Evolutionary conservation across 345 rosid genomes (phyloP).

Genomic region (Dimocarpus longan): DNA sequence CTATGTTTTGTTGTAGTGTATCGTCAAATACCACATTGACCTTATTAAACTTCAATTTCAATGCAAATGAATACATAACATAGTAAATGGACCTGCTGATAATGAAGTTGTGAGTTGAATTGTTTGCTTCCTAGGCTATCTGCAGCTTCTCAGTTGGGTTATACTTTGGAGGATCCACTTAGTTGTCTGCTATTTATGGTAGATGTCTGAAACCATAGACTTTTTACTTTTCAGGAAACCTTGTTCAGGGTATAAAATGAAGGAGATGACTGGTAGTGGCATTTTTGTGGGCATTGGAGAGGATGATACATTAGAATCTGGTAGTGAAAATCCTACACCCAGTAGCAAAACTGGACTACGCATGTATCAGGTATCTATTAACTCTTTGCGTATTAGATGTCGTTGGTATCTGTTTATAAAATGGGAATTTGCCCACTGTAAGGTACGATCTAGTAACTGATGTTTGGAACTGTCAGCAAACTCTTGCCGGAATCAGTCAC

Average conservation of each 20-base stretch:
- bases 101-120: neutral
- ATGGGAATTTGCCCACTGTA: neutral
- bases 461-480: conserved; percentile 54
- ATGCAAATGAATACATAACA: conserved; percentile 2
- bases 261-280: conserved; percentile 97
- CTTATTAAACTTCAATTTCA: neutral
- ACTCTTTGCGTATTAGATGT: neutral
- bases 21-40: neutral
- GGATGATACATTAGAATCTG: conserved; percentile 51
- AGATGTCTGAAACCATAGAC: conserved; percentile 11
- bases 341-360: conserved; percentile 59
- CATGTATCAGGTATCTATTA: conserved; percentile 71
- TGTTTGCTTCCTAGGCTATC: neutral
- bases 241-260: conserved; percentile 89
- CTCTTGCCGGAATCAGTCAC: conserved; percentile 86
- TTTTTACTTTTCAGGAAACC: conserved; percentile 63
- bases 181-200: neutral
- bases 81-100: neutral
- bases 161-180: neutral
- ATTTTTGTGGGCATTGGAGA: conserved; percentile 71
- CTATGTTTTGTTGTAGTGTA: neutral
- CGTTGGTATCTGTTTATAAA: neutral
- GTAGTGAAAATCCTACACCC: conserved; percentile 48
- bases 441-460: neutral
- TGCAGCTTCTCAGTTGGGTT: neutral